Conservation (phyloP, 2,329 filamentous ascomycete species). For the Exophiala sideris region DNA sequence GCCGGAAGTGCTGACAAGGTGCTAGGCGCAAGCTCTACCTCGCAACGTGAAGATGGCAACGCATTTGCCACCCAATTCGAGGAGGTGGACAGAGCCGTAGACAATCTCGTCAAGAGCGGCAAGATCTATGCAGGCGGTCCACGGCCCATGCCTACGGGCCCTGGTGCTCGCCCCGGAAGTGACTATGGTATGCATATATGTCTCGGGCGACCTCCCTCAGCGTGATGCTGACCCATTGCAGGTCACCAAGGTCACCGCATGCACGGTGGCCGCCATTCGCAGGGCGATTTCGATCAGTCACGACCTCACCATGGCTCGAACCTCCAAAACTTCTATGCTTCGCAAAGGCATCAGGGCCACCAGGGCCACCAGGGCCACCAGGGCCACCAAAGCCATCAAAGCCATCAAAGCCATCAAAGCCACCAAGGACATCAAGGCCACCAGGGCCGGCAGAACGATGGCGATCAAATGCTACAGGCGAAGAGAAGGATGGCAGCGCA, state of each 20-base stretch:
- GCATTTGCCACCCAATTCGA: constrained; percentile 88
- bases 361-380: no score
- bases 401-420: constrained; percentile 89
- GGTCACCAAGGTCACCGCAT: constrained; percentile 63
- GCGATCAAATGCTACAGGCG: constrained; percentile 97
- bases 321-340: constrained; percentile 89
- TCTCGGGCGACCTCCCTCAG: neutral
- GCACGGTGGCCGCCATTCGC: constrained; percentile 68
- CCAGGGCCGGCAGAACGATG: constrained; percentile 82
- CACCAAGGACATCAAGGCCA: constrained; percentile 94
- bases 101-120: constrained; percentile 94
- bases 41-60: constrained; percentile 68
- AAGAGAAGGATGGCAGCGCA: constrained; percentile 99
- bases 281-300: constrained; percentile 77
- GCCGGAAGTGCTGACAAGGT: constrained; percentile 27
- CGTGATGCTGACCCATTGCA: neutral
- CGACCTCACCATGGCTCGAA: constrained; percentile 72
- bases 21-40: constrained; percentile 70
- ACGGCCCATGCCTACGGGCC: constrained; percentile 76
- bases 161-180: constrained; percentile 31
- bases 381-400: constrained; percentile 51
- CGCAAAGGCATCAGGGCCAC: constrained; percentile 72
- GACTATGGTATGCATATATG: constrained; percentile 16
- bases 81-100: constrained; percentile 93
- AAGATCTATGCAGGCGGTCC: constrained; percentile 69